These are phyloP conservation scores for Jimgerdemannia flammicorona DNA, from an alignment of 192 early-diverging fungal genomes.

Conservation along the genomic window DNA sequence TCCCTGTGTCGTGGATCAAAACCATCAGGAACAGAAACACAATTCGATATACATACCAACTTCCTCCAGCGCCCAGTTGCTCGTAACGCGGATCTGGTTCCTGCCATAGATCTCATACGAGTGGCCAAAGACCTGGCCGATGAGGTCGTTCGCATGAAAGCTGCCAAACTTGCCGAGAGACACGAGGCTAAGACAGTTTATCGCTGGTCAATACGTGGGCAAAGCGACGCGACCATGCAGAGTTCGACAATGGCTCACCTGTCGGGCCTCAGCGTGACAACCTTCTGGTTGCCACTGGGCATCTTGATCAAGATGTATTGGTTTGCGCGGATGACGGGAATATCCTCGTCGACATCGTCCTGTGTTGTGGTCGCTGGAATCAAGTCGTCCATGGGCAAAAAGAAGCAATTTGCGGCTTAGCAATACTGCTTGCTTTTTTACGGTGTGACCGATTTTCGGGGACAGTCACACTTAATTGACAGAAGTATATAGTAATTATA, in stretches of 20 bases:
- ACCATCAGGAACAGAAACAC: too few relatives aligned
- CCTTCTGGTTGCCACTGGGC: constrained; percentile 83
- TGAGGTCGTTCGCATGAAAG: constrained; percentile 73
- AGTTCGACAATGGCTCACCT: constrained; percentile 28
- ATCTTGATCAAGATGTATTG: constrained; percentile 74
- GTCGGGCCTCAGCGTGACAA: constrained; percentile 62
- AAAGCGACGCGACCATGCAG: not conserved
- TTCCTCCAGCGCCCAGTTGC: constrained; percentile 24
- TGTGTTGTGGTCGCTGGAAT: constrained; percentile 13
- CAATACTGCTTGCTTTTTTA: not conserved
- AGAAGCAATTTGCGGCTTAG: not conserved
- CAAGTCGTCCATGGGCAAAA: not conserved
- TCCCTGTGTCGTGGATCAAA: too few relatives aligned
- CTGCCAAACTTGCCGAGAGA: constrained; percentile 90
- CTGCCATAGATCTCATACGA: constrained; percentile 79
- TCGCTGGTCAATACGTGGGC: not conserved
- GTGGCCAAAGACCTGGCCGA: constrained; percentile 79
- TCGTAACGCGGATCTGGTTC: constrained; percentile 36
- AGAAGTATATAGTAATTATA: too few relatives aligned
- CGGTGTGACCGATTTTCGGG: too few relatives aligned
- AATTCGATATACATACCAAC: constrained; percentile 26
- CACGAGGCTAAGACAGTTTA: constrained; percentile 32
- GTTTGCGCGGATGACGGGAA: constrained; percentile 46
- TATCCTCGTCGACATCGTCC: constrained; percentile 18
- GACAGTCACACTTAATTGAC: too few relatives aligned